Percentiles rank a stretch among this genome's conserved stretches.
phyloP scores from a whole-genome alignment of 148 eudicot genomes.

The Suaeda aralocaspica region DNA sequence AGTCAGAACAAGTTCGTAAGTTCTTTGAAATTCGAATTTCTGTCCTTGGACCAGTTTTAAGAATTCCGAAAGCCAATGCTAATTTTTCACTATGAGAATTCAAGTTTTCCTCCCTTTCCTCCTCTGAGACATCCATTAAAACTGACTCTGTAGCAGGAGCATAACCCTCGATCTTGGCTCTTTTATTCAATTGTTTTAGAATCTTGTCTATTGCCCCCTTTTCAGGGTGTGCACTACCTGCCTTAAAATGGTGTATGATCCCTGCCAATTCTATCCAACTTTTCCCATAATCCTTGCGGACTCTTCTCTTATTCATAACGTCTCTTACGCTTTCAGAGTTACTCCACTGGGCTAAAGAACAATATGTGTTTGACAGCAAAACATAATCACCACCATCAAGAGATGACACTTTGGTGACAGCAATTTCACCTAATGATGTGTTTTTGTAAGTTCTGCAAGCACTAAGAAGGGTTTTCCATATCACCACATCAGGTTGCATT shows the following conservation, averaged over 20 bases:
- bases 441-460: constrained; percentile 56
- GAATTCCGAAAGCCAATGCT: constrained; percentile 55
- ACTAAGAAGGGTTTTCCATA: constrained; percentile 70
- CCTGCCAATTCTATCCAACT: constrained; percentile 66
- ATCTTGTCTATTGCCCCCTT: constrained; percentile 38
- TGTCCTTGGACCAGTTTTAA: constrained; percentile 53
- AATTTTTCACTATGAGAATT: constrained; percentile 62
- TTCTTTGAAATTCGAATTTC: constrained; percentile 54
- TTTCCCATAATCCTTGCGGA: constrained; percentile 49
- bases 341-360: constrained; percentile 49
- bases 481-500: constrained; percentile 56
- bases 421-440: constrained; percentile 42
- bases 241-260: constrained; percentile 46
- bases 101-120: constrained; percentile 73
- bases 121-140: constrained; percentile 71
- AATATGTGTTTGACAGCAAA: constrained; percentile 57
- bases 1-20: constrained; percentile 59
- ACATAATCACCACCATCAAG: constrained; percentile 64
- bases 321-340: constrained; percentile 35
- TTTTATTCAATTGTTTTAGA: constrained; percentile 36
- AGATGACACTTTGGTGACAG: constrained; percentile 35
- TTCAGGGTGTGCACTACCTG: constrained; percentile 57
- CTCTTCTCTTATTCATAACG: constrained; percentile 35
- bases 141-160: constrained; percentile 42
- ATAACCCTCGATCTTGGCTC: constrained; percentile 52